Base-by-base conservation (phyloP, 768 basidiomycete species). In the Podaxis sp. region DNA sequence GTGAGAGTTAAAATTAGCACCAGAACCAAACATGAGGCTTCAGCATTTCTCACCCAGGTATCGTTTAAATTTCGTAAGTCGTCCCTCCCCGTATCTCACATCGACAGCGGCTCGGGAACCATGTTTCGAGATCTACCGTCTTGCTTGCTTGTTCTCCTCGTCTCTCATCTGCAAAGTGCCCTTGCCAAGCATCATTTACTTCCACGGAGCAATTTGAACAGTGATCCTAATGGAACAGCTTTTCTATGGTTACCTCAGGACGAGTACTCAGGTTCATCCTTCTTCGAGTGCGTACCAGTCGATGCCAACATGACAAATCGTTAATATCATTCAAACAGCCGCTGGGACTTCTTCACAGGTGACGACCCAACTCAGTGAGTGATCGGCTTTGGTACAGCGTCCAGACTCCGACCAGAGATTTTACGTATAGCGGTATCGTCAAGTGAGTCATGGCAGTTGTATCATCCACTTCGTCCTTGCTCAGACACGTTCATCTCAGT, bases 201-300 rank as follows among this genome's bases (percentile, higher is more conserved):
- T 38, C 68, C 68, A 53, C 65, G 72, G 41, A 70, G 65, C 53
- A 68, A 73, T 61, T 62, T 81, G 33, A 79, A 81, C 60, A 75
- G 72, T 25, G 78, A 77, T 43, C 64, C 79, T 2, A 76, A 85
- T 63, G 82, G 79, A 17, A 76, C 83, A 3, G 79, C 73, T 6
- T 85, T 83, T 66, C 68, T 90, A 5, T 92, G 90, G 90, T 74
- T 89, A 13, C 81, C 83, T 11, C 70, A 89, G 73, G 89, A 90
- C 68, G 83, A 81, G 3, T 91, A 88, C 68, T 78, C 82, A 49
- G 90, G 90, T 13, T 66, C 79, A 57, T 82, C 76, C 0, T 92
- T 92, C 73, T 91, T 90, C 70, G 82, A 90, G 90, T 91, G 78
- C 73, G 72, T 72, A 52, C 3, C n/a, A 53, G 43, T 24, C 40